A percentile compares a stretch with the other conserved stretches of the same genome.
These are phyloP conservation scores for Dioszegia hungarica DNA, from an alignment of 768 basidiomycete genomes.

Conservation along the genomic window DNA sequence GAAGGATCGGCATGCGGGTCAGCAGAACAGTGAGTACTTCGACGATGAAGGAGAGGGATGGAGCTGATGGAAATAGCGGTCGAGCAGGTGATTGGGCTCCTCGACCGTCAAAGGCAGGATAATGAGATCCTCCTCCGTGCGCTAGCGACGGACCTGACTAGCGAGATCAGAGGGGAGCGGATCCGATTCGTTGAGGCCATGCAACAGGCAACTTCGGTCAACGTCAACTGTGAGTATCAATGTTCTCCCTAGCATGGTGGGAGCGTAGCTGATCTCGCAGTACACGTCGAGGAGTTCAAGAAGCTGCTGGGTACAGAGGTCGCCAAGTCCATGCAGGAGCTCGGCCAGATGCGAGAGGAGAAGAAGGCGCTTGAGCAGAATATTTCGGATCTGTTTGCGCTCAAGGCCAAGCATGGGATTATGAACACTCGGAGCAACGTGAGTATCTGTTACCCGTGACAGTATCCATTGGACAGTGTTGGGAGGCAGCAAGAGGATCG, in stretches of 20 bases:
- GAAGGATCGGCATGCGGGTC: slow-evolving; percentile 39
- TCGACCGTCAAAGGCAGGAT: slow-evolving; percentile 66
- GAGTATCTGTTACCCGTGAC: too few species aligned
- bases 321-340: slow-evolving; percentile 66
- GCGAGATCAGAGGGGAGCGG: slow-evolving; percentile 79
- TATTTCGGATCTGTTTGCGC: slow-evolving; percentile 46
- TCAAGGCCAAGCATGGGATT: slow-evolving; percentile 44
- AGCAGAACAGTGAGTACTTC: slow-evolving; percentile 30
- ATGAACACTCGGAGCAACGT: slow-evolving; percentile 19
- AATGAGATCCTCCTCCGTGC: slow-evolving; percentile 66
- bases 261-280: slow-evolving; percentile 49
- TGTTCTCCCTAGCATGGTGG: slow-evolving; percentile 14
- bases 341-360: slow-evolving; percentile 50
- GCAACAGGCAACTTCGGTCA: slow-evolving; percentile 85
- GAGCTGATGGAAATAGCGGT: slow-evolving; percentile 22
- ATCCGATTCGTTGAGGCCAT: slow-evolving; percentile 88
- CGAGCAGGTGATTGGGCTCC: slow-evolving; percentile 49
- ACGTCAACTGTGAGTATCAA: slow-evolving; percentile 61
- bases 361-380: slow-evolving; percentile 44
- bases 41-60: neutral
- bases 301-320: slow-evolving; percentile 72
- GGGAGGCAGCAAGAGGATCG: neutral
- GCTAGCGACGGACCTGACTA: slow-evolving; percentile 69
- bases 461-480: too few species aligned
- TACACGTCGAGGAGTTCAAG: slow-evolving; percentile 83